phyloP scores from a whole-genome alignment of 2,329 filamentous ascomycete genomes.

The Diaporthe vaccinii region DNA sequence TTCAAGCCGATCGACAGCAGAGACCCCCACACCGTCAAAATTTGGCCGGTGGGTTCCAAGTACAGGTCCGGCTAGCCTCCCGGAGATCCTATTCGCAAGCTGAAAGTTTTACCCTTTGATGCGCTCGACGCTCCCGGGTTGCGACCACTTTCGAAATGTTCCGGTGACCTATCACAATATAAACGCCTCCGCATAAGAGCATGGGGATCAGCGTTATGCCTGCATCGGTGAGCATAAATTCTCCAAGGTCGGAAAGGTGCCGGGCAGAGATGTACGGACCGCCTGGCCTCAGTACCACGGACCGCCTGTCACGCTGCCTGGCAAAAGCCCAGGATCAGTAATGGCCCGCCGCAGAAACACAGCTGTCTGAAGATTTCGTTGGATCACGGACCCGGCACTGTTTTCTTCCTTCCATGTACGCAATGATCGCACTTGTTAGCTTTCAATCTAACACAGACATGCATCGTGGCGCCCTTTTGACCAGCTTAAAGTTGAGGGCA shows the following conservation, averaged over 20 bases:
- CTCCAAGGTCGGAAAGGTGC: slow-evolving; percentile 8
- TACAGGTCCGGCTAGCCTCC: not conserved
- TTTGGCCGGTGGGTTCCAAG: not conserved
- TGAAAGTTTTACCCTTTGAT: not conserved
- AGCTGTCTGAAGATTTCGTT: not conserved
- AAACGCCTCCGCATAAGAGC: not conserved
- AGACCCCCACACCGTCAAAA: slow-evolving; percentile 11
- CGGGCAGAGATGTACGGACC: not conserved
- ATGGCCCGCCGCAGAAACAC: not conserved
- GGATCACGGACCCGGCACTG: not conserved
- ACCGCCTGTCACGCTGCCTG: not conserved
- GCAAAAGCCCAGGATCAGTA: no score
- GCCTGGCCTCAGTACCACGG: not conserved
- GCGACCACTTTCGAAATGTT: no score
- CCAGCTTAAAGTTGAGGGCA: not conserved
- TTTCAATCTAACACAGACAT: not conserved
- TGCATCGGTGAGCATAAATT: not conserved
- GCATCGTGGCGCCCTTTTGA: not conserved
- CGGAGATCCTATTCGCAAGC: slow-evolving; percentile 2
- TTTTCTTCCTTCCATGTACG: not conserved
- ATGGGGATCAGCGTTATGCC: not conserved
- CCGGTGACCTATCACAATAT: slow-evolving; percentile 5
- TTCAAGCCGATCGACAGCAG: not conserved
- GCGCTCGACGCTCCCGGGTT: not conserved
- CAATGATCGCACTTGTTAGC: no score